Percentiles rank a stretch among this genome's conserved stretches.
Conservation (phyloP, 192 early-diverging fungal genomes). For the Coemansia sp. region DNA sequence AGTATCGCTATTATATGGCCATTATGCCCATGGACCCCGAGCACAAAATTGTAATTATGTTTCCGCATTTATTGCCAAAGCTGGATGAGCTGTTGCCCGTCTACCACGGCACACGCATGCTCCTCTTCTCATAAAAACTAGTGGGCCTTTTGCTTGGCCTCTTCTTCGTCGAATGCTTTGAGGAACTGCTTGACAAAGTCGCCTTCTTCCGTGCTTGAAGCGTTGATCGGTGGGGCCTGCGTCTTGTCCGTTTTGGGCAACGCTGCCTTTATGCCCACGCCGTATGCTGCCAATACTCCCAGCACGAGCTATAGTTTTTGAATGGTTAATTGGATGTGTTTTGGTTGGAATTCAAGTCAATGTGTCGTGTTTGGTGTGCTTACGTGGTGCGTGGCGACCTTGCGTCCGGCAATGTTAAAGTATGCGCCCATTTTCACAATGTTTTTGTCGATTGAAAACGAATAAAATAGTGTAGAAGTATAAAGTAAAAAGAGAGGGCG, state of each 20-base stretch:
- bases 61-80: conserved; percentile 40
- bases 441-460: neutral
- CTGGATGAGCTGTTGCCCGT: conserved; percentile 36
- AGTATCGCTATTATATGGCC: conserved; percentile 55
- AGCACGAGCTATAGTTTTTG: conserved; percentile 45
- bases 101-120: conserved; percentile 41
- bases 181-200: conserved; percentile 56
- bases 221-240: conserved; percentile 48
- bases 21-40: conserved; percentile 30
- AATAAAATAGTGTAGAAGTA: neutral
- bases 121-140: conserved; percentile 25
- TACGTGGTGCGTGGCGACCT: conserved; percentile 53
- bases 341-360: neutral
- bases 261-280: conserved; percentile 35
- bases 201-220: conserved; percentile 47
- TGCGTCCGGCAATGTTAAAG: conserved; percentile 55
- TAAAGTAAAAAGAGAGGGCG: neutral
- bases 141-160: conserved; percentile 28
- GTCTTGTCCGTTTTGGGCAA: conserved; percentile 53
- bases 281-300: conserved; percentile 46
- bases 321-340: neutral
- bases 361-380: conserved; percentile 12
- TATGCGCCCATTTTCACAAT: conserved; percentile 37
- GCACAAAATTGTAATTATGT: conserved; percentile 39
- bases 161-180: conserved; percentile 51